Evolutionary conservation across 108 stramenopile species (phyloP).

Genomic region (Skeletonema potamos): DNA sequence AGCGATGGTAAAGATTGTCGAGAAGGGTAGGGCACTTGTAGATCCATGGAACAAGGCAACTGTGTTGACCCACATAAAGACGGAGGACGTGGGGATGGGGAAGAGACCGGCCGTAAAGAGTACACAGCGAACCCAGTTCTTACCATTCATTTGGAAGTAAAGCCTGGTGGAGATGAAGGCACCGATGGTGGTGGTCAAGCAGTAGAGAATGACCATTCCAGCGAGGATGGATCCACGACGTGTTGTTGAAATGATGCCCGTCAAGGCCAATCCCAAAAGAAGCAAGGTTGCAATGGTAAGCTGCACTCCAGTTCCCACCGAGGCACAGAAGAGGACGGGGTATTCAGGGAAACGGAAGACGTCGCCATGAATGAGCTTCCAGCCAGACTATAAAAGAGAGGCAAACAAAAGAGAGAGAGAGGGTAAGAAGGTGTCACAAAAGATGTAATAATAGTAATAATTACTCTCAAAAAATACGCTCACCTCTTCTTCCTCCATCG

Average conservation of each 20-base stretch:
- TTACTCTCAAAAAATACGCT: slow-evolving; percentile 16
- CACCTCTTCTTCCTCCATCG: slow-evolving; percentile 93
- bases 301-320: slow-evolving; percentile 91
- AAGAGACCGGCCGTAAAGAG: slow-evolving; percentile 85
- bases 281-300: slow-evolving; percentile 80
- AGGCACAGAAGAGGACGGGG: slow-evolving; percentile 80
- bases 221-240: slow-evolving; percentile 93
- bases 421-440: background rate
- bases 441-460: background rate
- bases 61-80: slow-evolving; percentile 92
- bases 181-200: slow-evolving; percentile 86
- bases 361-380: slow-evolving; percentile 98
- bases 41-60: slow-evolving; percentile 90
- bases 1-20: slow-evolving; percentile 87
- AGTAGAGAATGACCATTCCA: slow-evolving; percentile 89
- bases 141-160: slow-evolving; percentile 92
- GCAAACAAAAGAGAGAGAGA: background rate
- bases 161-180: slow-evolving; percentile 86
- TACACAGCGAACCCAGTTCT: slow-evolving; percentile 92
- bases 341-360: slow-evolving; percentile 94
- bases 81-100: slow-evolving; percentile 80
- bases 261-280: slow-evolving; percentile 86
- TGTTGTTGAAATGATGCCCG: slow-evolving; percentile 86
- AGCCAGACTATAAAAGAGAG: slow-evolving; percentile 71
- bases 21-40: slow-evolving; percentile 93